Evolutionary conservation across 2,329 filamentous ascomycete genomes (phyloP).

Genomic region (Diaporthe eres): DNA sequence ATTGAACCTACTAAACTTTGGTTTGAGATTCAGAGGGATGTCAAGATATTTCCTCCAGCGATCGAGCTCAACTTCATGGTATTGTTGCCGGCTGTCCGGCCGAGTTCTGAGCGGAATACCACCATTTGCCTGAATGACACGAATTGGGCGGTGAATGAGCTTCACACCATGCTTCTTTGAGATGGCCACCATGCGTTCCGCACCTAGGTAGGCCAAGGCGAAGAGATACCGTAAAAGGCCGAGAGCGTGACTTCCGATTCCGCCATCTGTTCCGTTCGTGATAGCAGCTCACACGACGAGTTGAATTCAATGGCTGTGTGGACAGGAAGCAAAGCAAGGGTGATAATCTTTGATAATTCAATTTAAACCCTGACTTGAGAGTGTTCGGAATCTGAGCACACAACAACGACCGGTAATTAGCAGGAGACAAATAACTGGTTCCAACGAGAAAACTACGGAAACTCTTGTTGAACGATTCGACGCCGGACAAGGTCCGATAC

Average conservation of each 20-base stretch:
- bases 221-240: constrained; percentile 34
- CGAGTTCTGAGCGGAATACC: constrained; percentile 29
- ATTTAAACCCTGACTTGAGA: neutral
- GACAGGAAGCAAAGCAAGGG: neutral
- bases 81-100: constrained; percentile 31
- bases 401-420: neutral
- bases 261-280: neutral
- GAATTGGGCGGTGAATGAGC: constrained; percentile 29
- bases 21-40: constrained; percentile 23
- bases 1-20: neutral
- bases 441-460: neutral
- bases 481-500: constrained; percentile 5
- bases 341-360: neutral
- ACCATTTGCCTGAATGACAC: constrained; percentile 33
- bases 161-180: constrained; percentile 11
- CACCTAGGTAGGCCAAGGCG: constrained; percentile 34
- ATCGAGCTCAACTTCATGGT: constrained; percentile 34
- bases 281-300: no score
- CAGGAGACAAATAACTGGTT: no score
- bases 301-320: neutral
- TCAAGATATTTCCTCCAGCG: constrained; percentile 29
- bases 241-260: constrained; percentile 7
- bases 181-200: constrained; percentile 16
- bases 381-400: neutral
- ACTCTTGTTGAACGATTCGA: neutral